phyloP scores from a whole-genome alignment of 805 yeast species.

The Kodamaea neixiangensis region DNA sequence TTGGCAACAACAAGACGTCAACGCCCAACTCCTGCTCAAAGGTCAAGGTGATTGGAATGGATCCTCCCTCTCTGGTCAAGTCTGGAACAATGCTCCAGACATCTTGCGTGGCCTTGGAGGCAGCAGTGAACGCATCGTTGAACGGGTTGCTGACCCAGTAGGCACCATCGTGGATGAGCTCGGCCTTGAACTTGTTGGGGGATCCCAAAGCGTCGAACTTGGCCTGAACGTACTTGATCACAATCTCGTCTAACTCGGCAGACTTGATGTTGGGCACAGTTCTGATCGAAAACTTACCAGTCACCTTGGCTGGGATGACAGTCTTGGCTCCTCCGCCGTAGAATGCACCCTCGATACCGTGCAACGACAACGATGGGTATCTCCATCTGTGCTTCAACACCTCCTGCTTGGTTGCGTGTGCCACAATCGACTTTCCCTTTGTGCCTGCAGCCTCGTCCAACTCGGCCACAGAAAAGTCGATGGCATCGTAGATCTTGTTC shows the following conservation, averaged over 20 bases:
- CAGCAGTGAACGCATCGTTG: constrained; percentile 92
- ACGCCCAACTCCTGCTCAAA: constrained; percentile 87
- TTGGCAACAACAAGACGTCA: constrained; percentile 85
- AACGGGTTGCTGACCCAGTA: constrained; percentile 96
- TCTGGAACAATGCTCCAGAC: constrained; percentile 97
- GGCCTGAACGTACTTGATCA: constrained; percentile 65
- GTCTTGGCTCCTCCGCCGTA: constrained; percentile 96
- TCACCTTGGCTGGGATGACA: constrained; percentile 92
- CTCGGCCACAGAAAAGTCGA: constrained; percentile 82
- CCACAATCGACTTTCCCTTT: constrained; percentile 58
- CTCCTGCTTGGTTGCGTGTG: constrained; percentile 74
- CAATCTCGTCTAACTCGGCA: constrained; percentile 73
- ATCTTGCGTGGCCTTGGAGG: constrained; percentile 87
- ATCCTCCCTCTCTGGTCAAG: constrained; percentile 98
- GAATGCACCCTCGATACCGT: constrained; percentile 98
- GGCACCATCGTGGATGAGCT: constrained; percentile 89
- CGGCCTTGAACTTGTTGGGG: constrained; percentile 71
- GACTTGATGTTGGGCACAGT: constrained; percentile 95
- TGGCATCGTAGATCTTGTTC: constrained; percentile 73
- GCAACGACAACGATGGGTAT: constrained; percentile 92
- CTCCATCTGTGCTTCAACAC: constrained; percentile 99
- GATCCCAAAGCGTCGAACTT: constrained; percentile 70
- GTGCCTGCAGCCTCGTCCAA: constrained; percentile 82
- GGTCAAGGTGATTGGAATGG: constrained; percentile 94
- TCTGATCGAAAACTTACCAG: constrained; percentile 94